Evolutionary conservation across 148 eudicot species (phyloP).

Genomic region (Rhododendron griersonianum): DNA sequence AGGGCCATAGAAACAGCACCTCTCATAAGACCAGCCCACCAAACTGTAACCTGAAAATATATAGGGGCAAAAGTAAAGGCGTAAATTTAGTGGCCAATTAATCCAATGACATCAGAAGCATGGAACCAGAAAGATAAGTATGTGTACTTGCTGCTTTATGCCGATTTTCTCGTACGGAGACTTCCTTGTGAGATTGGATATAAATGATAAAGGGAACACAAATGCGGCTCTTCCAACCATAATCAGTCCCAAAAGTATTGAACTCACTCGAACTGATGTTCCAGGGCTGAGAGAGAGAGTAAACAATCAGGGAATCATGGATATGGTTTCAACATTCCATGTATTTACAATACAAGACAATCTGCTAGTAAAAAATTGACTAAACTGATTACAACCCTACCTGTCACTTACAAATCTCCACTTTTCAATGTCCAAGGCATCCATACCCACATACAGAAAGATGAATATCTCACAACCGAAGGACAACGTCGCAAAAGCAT

Average conservation of each 20-base stretch:
- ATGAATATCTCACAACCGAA: constrained; percentile 42
- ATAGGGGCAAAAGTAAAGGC: not conserved
- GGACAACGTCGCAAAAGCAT: constrained; percentile 44
- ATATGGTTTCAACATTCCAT: constrained; percentile 25
- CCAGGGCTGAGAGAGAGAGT: constrained; percentile 40
- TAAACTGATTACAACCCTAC: constrained; percentile 12
- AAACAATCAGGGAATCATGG: not conserved
- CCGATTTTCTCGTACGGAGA: constrained; percentile 42
- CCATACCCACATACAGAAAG: constrained; percentile 49
- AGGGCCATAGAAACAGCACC: constrained; percentile 92
- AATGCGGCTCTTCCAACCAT: constrained; percentile 80
- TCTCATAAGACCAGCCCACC: constrained; percentile 96
- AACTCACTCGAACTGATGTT: constrained; percentile 56
- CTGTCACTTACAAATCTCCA: constrained; percentile 35
- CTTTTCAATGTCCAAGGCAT: constrained; percentile 48
- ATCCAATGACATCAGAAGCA: constrained; percentile 9
- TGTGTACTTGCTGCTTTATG: constrained; percentile 59
- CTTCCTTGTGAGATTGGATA: constrained; percentile 68
- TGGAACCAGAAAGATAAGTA: not conserved
- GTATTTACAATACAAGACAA: constrained; percentile 20
- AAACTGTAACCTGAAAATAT: constrained; percentile 50
- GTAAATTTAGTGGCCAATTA: not conserved
- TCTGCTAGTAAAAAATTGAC: not conserved
- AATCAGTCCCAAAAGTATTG: constrained; percentile 53
- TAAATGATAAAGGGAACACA: constrained; percentile 66